Evolutionary conservation across 2,329 filamentous ascomycete genomes (phyloP).

Genomic region (Chalaropsis thielavioides): DNA sequence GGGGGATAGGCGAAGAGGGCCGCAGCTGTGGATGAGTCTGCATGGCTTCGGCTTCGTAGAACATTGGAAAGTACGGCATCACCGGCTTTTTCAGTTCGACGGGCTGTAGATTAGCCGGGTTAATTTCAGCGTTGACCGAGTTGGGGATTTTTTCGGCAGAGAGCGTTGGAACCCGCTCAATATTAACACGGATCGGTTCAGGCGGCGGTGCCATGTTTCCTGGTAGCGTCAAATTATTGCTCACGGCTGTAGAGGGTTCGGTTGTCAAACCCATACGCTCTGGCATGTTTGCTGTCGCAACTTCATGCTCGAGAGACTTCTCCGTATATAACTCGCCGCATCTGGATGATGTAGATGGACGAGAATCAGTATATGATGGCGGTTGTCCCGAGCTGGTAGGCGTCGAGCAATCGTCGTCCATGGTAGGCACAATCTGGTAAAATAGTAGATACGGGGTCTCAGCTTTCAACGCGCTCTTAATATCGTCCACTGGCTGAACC

Average conservation of each 20-base stretch:
- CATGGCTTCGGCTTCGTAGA: constrained; percentile 3
- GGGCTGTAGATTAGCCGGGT: constrained; percentile 2
- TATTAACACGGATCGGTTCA: constrained; percentile 11
- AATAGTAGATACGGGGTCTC: constrained; percentile 92
- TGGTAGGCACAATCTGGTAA: constrained; percentile 83
- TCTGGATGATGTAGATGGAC: constrained; percentile 22
- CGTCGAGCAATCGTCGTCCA: constrained; percentile 45
- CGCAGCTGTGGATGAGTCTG: not conserved
- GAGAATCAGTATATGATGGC: constrained; percentile 44
- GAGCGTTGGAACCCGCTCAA: constrained; percentile 12
- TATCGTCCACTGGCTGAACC: constrained; percentile 63
- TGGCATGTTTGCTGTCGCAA: not conserved
- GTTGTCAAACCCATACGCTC: not conserved
- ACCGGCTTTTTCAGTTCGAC: not conserved
- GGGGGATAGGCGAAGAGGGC: not conserved
- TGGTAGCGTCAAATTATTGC: too few species aligned
- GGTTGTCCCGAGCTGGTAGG: constrained; percentile 36
- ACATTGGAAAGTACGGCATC: constrained; percentile 10
- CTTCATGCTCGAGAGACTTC: not conserved
- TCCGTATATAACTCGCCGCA: not conserved
- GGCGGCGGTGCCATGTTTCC: not conserved
- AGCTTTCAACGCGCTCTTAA: constrained; percentile 58
- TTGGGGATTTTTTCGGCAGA: constrained; percentile 11
- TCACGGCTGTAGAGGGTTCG: not conserved
- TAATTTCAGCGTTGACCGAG: not conserved